Base-by-base conservation (phyloP, 257 asterid genomes). In the Sherardia arvensis region DNA sequence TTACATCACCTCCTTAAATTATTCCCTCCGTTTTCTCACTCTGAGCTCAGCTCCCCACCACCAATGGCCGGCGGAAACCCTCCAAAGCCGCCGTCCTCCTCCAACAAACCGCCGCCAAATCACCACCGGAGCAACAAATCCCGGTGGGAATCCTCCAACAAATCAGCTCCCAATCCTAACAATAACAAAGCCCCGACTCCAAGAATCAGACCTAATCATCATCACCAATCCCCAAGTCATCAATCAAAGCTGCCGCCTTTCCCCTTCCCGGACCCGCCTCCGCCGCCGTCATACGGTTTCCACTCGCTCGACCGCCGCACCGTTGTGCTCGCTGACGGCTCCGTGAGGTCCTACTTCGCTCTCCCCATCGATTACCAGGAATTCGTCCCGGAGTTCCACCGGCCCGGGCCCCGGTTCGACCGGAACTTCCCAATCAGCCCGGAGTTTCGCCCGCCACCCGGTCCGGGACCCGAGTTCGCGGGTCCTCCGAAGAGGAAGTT, bases 241-340 rank as follows among this genome's bases (percentile, higher is more conserved):
- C 66, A 25, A 5, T 69, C 73, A 17, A 68, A 67, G 29, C 71
- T 78, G 23, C 83, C 84, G 14, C 79, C 76, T 62, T 78, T 80
- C 59, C 96, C 87, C 43, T 71, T 82, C 73, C 77, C 53, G 70
- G 95, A 86, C 67, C 97, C 84, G 5, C 91, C 96, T 0, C 97
- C 95, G n/a, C 87, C 90, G 12, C 95, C 96, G 8, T 70, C 96
- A 5, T 93, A 93, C 65, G 97, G 95, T 17, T 85, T 90, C 73
- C 99, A 89, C 77, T 81, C 86, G 95, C 96, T 93, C 53, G 95
- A 93, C 0, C 97, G 97, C 62, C 84, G 97, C 26, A 82, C 77
- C 17, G 70, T 90, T 47, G 78, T 75, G 66, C 82, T 89, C 7
- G 83, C 90, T 28, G 99, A 93, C 64, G 99, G 99, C 23, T 87